These are phyloP conservation scores for Podospora pseudoanserina DNA, from an alignment of 495 filamentous ascomycete species.

Conservation along the genomic window DNA sequence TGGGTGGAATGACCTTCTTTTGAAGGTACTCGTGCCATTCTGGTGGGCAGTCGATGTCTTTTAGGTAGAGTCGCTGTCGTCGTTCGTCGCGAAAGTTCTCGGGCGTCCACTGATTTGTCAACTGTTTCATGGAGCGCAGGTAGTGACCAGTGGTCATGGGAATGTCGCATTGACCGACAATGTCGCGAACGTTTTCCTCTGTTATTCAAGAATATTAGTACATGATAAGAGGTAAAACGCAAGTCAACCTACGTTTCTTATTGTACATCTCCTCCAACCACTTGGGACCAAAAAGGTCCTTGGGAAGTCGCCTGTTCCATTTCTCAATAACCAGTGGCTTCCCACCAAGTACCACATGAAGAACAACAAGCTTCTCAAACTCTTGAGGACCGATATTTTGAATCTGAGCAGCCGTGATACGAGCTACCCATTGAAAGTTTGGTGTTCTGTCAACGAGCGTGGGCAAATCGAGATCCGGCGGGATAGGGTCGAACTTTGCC, in stretches of 20 bases:
- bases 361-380: constrained; percentile 75
- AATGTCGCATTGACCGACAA: constrained; percentile 63
- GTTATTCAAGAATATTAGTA: constrained; percentile 6
- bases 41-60: constrained; percentile 88
- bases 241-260: constrained; percentile 59
- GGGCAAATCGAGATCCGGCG: constrained; percentile 74
- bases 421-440: constrained; percentile 79
- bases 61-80: constrained; percentile 84
- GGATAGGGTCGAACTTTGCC: constrained; percentile 77
- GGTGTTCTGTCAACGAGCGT: constrained; percentile 66
- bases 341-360: constrained; percentile 77
- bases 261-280: constrained; percentile 75
- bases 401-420: constrained; percentile 72
- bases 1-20: constrained; percentile 68
- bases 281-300: constrained; percentile 66
- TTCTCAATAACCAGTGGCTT: constrained; percentile 86
- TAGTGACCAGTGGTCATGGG: constrained; percentile 85
- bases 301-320: constrained; percentile 64
- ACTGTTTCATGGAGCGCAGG: constrained; percentile 70
- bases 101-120: constrained; percentile 69
- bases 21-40: constrained; percentile 78
- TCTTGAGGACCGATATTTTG: constrained; percentile 63
- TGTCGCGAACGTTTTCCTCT: constrained; percentile 69
- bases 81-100: constrained; percentile 64
- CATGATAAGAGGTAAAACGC: neutral